These are phyloP conservation scores for Amylocarpus encephaloides DNA, from an alignment of 2,329 filamentous ascomycete genomes.

Conservation along the genomic window DNA sequence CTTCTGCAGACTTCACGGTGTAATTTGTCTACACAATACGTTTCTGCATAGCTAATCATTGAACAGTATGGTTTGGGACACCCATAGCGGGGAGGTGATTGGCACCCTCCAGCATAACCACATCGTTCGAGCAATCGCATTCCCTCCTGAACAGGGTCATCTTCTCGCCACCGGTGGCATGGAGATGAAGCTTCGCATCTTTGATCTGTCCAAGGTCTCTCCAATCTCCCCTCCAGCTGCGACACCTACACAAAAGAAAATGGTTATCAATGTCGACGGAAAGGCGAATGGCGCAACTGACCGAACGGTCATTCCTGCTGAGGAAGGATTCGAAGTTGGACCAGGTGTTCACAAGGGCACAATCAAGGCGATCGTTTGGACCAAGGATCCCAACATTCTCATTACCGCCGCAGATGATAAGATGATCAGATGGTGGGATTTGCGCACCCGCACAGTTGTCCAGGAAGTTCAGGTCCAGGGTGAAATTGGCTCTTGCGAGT, in stretches of 20 bases:
- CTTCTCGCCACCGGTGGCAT: constrained; percentile 88
- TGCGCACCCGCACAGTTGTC: constrained; percentile 68
- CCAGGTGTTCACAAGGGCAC: constrained; percentile 74
- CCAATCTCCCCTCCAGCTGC: constrained; percentile 28
- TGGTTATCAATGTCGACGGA: constrained; percentile 19
- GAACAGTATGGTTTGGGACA: constrained; percentile 91
- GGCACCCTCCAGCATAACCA: constrained; percentile 87
- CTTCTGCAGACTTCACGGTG: constrained; percentile 93
- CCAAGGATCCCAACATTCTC: constrained; percentile 76
- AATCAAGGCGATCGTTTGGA: constrained; percentile 97
- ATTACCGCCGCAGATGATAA: constrained; percentile 89
- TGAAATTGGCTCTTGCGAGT: constrained; percentile 85
- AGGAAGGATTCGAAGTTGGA: constrained; percentile 78
- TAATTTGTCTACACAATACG: constrained; percentile 38
- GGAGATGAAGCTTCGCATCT: constrained; percentile 95
- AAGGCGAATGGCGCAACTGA: constrained; percentile 32
- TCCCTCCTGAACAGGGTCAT: constrained; percentile 73
- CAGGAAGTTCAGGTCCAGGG: constrained; percentile 74
- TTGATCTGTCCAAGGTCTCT: constrained; percentile 62
- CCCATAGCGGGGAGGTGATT: constrained; percentile 83
- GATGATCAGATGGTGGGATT: constrained; percentile 89
- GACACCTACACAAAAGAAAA: constrained; percentile 5
- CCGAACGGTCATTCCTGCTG: constrained; percentile 46
- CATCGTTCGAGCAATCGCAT: constrained; percentile 90
- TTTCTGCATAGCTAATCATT: constrained; percentile 28